Conservation (phyloP, 169 alveolate genomes). For the Plasmodium relictum region DNA sequence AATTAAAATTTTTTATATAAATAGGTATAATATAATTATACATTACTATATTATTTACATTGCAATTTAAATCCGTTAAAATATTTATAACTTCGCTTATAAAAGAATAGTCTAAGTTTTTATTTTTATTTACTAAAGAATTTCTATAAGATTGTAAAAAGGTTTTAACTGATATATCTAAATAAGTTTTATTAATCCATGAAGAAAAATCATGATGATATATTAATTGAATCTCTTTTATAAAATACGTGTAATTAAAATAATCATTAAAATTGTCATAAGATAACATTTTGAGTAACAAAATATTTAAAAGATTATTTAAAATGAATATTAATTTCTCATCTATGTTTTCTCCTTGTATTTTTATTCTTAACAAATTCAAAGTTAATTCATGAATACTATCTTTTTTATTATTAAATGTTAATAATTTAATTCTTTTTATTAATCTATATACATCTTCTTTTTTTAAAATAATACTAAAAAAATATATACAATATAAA, state of each 20-base stretch:
- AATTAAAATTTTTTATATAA: slow-evolving; percentile 45
- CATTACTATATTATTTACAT: slow-evolving; percentile 10
- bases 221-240: slow-evolving; percentile 53
- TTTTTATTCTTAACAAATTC: slow-evolving; percentile 52
- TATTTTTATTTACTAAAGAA: slow-evolving; percentile 6
- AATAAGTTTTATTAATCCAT: slow-evolving; percentile 45
- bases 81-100: slow-evolving; percentile 37
- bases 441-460: slow-evolving; percentile 64
- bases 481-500: slow-evolving; percentile 46
- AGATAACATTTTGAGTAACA: slow-evolving; percentile 15
- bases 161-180: slow-evolving; percentile 14
- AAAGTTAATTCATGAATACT: slow-evolving; percentile 10
- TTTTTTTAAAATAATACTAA: slow-evolving; percentile 55
- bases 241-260: slow-evolving; percentile 22
- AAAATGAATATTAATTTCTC: slow-evolving; percentile 1
- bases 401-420: slow-evolving; percentile 45
- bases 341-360: slow-evolving; percentile 28
- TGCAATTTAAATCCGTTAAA: slow-evolving; percentile 40
- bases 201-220: slow-evolving; percentile 38
- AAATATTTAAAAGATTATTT: slow-evolving; percentile 33
- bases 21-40: slow-evolving; percentile 67
- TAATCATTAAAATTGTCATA: slow-evolving; percentile 1
- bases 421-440: slow-evolving; percentile 47
- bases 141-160: slow-evolving; percentile 49
- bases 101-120: slow-evolving; percentile 47